A percentile compares a stretch with the other conserved stretches of the same genome.
Evolutionary conservation across 1,284 basidiomycete genomes (phyloP).

Genomic region (Phellinidium pouzarii): DNA sequence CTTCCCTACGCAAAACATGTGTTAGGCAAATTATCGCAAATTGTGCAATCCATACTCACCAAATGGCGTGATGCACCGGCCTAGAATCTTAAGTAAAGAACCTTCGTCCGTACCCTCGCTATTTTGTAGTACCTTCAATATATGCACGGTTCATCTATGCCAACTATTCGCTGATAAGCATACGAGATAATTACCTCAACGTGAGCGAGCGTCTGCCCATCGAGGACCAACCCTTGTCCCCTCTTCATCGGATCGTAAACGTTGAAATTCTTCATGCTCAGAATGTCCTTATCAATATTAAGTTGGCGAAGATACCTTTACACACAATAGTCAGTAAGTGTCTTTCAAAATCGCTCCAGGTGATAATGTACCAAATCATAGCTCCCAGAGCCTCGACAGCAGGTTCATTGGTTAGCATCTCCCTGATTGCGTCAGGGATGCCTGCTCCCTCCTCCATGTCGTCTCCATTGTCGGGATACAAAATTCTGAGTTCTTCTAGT

Average conservation of each 20-base stretch:
- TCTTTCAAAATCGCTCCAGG: not conserved
- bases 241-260: slow-evolving; percentile 90
- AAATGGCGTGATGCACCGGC: slow-evolving; percentile 83
- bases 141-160: not conserved
- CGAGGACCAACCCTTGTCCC: slow-evolving; percentile 77
- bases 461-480: slow-evolving; percentile 58
- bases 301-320: slow-evolving; percentile 79
- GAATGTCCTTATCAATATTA: slow-evolving; percentile 89
- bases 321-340: not conserved
- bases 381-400: slow-evolving; percentile 83
- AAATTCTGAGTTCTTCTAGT: slow-evolving; percentile 57
- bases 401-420: slow-evolving; percentile 56
- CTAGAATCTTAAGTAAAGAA: slow-evolving; percentile 77
- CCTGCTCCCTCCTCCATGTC: slow-evolving; percentile 38
- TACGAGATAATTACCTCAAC: slow-evolving; percentile 57
- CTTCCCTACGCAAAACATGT: slow-evolving; percentile 52
- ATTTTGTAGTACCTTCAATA: slow-evolving; percentile 70
- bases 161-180: not conserved
- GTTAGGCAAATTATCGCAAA: slow-evolving; percentile 5
- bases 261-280: slow-evolving; percentile 94
- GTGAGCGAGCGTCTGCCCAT: slow-evolving; percentile 91
- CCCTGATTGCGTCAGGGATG: slow-evolving; percentile 70
- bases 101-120: slow-evolving; percentile 89
- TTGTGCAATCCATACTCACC: slow-evolving; percentile 40
- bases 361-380: slow-evolving; percentile 71